Base-by-base conservation (phyloP, 176 grass and related monocot species). In the Ensete ventricosum region DNA sequence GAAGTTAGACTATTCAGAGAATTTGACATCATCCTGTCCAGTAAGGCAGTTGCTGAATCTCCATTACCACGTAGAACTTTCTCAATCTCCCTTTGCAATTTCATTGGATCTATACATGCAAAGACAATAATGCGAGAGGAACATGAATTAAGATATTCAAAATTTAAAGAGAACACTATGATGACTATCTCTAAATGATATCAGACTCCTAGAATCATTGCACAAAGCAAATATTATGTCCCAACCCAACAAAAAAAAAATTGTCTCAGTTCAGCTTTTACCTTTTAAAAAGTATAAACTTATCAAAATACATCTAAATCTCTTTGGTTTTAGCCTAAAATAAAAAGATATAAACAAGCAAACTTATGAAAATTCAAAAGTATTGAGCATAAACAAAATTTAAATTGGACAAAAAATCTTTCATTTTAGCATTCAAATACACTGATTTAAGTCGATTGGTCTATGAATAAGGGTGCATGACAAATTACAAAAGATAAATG, bases 21-120 rank as follows among this genome's bases (percentile, higher is more conserved):
- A 83, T 60, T 97, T 26, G 68, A 87, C 80, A 97, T 93, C 16
- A 12, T 49, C 70, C 82, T 83, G 72, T 97, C 94, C 90, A 97
- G 84, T 3, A 43, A 34, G 60, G 69, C 51, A 9, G 88, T 97
- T 53, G 86, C 94, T 0, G 77, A 66, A 50, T 91, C 90, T 19
- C 88, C 84, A 22, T 89, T 83, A 34, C 88, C 76, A 65, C 94
- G 87, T 63, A 97, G 59, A 78, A 87, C 69, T 67, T 83, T 93
- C 53, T 97, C 94, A 14, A 97, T 76, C 72, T 97, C 76, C 79
- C 75, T 78, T 87, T 84, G 90, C 79, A 97, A 83, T 50, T 88
- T 67, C 81, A 75, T 25, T 14, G 20, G 72, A 83, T 82, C 90
- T 92, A 64, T 48, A 67, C 65, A 79, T 55, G 29, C 67, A 69